These are phyloP conservation scores for Diaporthe citri DNA, from an alignment of 2,329 filamentous ascomycete species.

Conservation along the genomic window DNA sequence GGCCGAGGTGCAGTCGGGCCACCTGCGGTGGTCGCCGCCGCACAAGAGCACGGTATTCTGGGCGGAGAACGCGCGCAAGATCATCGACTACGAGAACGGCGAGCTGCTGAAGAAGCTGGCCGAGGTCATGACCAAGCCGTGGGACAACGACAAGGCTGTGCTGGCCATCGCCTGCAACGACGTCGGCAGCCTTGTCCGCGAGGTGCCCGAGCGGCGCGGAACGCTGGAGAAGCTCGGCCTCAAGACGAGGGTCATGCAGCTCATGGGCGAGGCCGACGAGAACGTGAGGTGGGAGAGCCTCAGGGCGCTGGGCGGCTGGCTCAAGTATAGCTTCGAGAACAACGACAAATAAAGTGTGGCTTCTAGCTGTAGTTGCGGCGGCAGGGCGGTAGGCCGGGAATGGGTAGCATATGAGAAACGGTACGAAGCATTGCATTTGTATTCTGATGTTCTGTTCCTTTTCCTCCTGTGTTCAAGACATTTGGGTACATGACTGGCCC, in stretches of 20 bases:
- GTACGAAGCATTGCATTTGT: slow-evolving; percentile 39
- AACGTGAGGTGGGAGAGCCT: slow-evolving; percentile 93
- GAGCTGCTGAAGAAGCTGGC: slow-evolving; percentile 83
- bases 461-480: background rate
- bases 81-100: slow-evolving; percentile 85
- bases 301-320: slow-evolving; percentile 78
- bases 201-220: slow-evolving; percentile 85
- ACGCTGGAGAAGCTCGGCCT: slow-evolving; percentile 86
- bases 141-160: slow-evolving; percentile 86
- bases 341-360: slow-evolving; percentile 41
- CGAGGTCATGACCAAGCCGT: slow-evolving; percentile 82
- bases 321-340: slow-evolving; percentile 73
- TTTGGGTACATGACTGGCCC: background rate
- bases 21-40: slow-evolving; percentile 92
- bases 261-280: slow-evolving; percentile 92
- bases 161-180: slow-evolving; percentile 95
- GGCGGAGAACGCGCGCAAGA: slow-evolving; percentile 89
- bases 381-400: background rate
- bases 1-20: slow-evolving; percentile 86
- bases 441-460: background rate
- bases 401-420: slow-evolving; percentile 30
- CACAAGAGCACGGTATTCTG: slow-evolving; percentile 90
- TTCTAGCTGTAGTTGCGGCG: background rate
- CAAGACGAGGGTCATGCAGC: slow-evolving; percentile 90
- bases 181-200: slow-evolving; percentile 87